Conservation (phyloP, 177 flowering plant species). For the Telopea speciosissima region DNA sequence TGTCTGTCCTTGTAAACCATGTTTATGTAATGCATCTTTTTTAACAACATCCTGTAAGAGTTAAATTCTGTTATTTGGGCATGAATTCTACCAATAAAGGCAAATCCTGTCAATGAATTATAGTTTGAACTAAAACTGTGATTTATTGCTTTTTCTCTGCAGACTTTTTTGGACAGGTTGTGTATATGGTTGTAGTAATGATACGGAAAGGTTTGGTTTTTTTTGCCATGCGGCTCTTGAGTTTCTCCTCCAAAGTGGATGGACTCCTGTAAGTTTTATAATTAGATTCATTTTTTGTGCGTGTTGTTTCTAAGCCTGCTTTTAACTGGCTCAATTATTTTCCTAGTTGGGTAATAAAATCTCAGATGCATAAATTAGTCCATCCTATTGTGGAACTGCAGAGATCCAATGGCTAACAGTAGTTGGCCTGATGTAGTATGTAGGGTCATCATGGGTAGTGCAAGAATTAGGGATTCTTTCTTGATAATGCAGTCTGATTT, state of each 20-base stretch:
- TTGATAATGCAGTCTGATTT: background rate
- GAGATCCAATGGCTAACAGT: background rate
- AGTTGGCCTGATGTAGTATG: background rate
- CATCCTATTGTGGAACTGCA: background rate
- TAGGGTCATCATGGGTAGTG: too few species aligned
- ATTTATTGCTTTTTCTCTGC: constrained; percentile 17
- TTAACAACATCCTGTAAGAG: too few species aligned
- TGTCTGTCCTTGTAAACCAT: too few species aligned
- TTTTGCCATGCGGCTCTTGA: constrained; percentile 95
- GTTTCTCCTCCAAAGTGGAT: constrained; percentile 79
- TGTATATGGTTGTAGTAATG: constrained; percentile 79
- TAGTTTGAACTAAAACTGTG: background rate
- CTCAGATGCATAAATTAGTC: background rate
- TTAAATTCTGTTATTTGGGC: background rate
- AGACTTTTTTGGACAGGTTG: constrained; percentile 71
- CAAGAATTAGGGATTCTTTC: background rate
- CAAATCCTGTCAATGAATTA: background rate
- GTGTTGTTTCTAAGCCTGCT: background rate
- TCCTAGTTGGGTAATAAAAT: background rate
- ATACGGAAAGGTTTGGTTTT: constrained; percentile 84
- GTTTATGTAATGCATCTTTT: too few species aligned
- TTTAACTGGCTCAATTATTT: background rate
- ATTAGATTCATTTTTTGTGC: background rate
- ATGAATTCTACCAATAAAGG: background rate
- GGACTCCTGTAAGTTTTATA: constrained; percentile 66